Percentiles rank a stretch among this genome's conserved stretches.
phyloP scores from a whole-genome alignment of 2,329 filamentous ascomycete genomes.

The Talaromyces albobiverticillius region DNA sequence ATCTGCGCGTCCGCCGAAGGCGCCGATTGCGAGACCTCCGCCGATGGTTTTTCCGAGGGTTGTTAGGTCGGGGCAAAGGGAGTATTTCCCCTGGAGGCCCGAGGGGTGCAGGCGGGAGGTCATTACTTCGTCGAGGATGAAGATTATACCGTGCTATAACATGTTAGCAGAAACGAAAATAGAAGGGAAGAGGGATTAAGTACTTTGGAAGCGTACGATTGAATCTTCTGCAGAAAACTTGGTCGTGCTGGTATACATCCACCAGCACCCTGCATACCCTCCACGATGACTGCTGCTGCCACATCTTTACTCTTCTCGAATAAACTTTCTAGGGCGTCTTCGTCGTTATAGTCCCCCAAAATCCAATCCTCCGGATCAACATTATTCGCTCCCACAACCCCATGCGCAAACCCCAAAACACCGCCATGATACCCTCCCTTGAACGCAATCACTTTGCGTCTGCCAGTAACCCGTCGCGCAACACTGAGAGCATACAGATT shows the following conservation, averaged over 20 bases:
- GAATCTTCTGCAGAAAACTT: constrained; percentile 53
- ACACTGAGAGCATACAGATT: background rate
- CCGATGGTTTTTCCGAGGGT: constrained; percentile 67
- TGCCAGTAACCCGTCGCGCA: background rate
- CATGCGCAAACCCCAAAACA: background rate
- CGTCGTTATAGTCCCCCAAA: constrained; percentile 3
- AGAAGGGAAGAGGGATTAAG: background rate
- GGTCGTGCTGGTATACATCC: constrained; percentile 53
- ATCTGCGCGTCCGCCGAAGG: constrained; percentile 59
- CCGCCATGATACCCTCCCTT: background rate
- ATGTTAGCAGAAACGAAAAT: background rate
- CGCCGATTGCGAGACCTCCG: constrained; percentile 65
- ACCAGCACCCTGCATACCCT: constrained; percentile 64
- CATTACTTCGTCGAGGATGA: constrained; percentile 72
- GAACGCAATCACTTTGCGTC: background rate
- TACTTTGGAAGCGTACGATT: constrained; percentile 47
- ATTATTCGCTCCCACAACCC: constrained; percentile 17
- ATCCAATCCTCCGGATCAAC: constrained; percentile 6
- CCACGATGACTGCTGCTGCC: constrained; percentile 64
- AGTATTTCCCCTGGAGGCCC: constrained; percentile 47
- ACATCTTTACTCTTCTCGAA: constrained; percentile 27
- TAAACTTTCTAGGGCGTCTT: background rate
- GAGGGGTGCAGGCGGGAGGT: constrained; percentile 57
- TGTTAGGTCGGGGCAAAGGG: constrained; percentile 58
- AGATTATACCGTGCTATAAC: constrained; percentile 17